Evolutionary conservation across 2,329 filamentous ascomycete genomes (phyloP), one percentile per base, ranked within the genome.

Genomic region (Zasmidium cellare): DNA sequence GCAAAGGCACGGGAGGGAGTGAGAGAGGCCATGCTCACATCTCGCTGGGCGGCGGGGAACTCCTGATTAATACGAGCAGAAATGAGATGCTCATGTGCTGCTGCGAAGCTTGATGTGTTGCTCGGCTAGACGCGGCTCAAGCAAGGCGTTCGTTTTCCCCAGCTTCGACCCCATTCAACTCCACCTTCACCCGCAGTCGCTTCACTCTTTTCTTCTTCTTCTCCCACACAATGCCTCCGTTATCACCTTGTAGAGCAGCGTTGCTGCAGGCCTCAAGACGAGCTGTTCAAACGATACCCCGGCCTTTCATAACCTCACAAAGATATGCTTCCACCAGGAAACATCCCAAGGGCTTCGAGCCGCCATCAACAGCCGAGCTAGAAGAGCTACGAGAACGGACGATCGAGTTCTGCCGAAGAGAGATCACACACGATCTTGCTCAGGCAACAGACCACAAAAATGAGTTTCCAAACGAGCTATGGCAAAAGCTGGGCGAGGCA

Each of bases 401-500:
- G 24, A 90, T 92, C 68, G 92, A 97, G 57, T 99, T 99, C 70
- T 87, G 90, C 20, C 77, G 90, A 59, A 86, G 93, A 69, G 92
- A 97, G 75, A 92, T 97, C 57, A 79, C 91, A 19, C 89, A 91
- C 72, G 87, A 92, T 64, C 79, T 97, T 14, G 94, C 93, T 0
- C 84, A 90, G 11, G 80, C 80, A 56, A 96, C 92, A n/a, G 93
- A 99, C 78, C 84, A 84, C 71, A 82, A 82, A 71, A 97, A 97
- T 82, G 86, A 85, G 50, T 99, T 99, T 74, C 94, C 94, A 2
- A 83, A 85, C 51, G 86, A 89, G 6, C 93, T 99, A 88, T 99
- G 94, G 94, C 81, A 83, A 74, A 97, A 96, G 77, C 81, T 99
- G 51, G 94, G 94, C 61, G 89, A 92, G 64, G 94, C 94, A 31